phyloP scores from a whole-genome alignment of 495 filamentous ascomycete species.

The Penicillium manginii region DNA sequence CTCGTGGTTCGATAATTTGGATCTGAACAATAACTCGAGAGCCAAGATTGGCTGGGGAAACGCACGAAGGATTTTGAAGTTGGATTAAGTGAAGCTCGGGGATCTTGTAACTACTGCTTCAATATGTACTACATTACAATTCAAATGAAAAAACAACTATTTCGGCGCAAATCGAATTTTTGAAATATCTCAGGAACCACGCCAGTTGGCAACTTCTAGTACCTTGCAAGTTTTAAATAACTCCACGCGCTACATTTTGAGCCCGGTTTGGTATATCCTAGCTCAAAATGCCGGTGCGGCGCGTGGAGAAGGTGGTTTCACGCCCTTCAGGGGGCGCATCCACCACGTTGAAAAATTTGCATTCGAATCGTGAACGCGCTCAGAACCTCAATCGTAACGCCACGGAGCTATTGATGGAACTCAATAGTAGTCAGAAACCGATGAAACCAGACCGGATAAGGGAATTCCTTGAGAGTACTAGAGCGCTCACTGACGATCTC shows the following conservation, averaged over 20 bases:
- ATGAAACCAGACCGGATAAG: not conserved
- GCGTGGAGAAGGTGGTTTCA: not conserved
- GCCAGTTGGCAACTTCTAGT: not conserved
- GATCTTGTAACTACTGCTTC: not conserved
- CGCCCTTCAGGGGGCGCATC: not conserved
- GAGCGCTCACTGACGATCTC: not conserved
- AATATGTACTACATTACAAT: not conserved
- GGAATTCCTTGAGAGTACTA: not conserved
- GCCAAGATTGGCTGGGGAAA: constrained; percentile 1
- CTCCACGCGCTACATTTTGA: not conserved
- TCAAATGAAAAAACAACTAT: not conserved
- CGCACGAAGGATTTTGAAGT: not conserved
- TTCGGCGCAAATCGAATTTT: constrained; percentile 2
- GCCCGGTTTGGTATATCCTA: not conserved
- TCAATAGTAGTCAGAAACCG: not conserved
- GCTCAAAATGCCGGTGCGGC: not conserved
- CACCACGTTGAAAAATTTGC: not conserved
- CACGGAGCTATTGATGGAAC: not conserved
- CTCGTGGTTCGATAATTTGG: not conserved
- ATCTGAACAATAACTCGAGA: not conserved
- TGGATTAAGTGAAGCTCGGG: not conserved
- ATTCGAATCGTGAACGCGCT: not conserved
- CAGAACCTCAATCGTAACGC: not conserved
- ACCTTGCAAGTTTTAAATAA: not conserved
- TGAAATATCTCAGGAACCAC: constrained; percentile 1